Base-by-base conservation (phyloP, 2,329 filamentous ascomycete genomes). In the Venturia effusa region DNA sequence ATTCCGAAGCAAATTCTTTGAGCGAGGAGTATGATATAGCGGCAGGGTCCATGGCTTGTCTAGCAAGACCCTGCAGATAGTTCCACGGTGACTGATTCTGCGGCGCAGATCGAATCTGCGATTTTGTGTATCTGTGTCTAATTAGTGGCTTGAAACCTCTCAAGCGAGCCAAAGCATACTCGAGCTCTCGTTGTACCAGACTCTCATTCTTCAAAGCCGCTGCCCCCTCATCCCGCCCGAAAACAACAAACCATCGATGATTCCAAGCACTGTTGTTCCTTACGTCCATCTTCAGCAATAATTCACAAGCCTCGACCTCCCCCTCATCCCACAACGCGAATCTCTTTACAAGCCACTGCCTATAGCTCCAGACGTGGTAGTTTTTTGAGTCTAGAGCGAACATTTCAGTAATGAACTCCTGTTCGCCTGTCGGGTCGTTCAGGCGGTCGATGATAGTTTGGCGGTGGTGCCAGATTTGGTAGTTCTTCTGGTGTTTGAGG, bases 261-360 rank as follows among this genome's bases (percentile, higher is more conserved):
- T 93, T 95, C 94, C 94, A 99, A 19, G 93, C 94, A 55, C 89
- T 94, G 75, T 99, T 99, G 78, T 99, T 99, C 71, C 92, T 84
- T 66, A 97, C 86, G 75, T 99, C 94, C 40, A 84, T 79, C 64
- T 84, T 80, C 65, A 99, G 83, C 74, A 96, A 83, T 45, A 77
- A 76, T 72, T 94, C 88, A 40, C 90, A 84, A 66, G 87, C 86
- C 61, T 79, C 75, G 24, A 95, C 79, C 80, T 99, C 86, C 4
- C 76, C 86, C 32, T 62, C 43, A 61, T 81, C 80, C 74, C 81
- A 85, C 57, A 86, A 76, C 61, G 74, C 74, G 74, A 88, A 86
- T 61, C 83, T 78, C 68, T 84, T 82, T 75, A 96, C 80, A 78
- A 88, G 73, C 85, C 87, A 81, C 74, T 96, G 91, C 65, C 94